phyloP scores from a whole-genome alignment of 352 stramenopile genomes.

The Phytophthora pistaciae region DNA sequence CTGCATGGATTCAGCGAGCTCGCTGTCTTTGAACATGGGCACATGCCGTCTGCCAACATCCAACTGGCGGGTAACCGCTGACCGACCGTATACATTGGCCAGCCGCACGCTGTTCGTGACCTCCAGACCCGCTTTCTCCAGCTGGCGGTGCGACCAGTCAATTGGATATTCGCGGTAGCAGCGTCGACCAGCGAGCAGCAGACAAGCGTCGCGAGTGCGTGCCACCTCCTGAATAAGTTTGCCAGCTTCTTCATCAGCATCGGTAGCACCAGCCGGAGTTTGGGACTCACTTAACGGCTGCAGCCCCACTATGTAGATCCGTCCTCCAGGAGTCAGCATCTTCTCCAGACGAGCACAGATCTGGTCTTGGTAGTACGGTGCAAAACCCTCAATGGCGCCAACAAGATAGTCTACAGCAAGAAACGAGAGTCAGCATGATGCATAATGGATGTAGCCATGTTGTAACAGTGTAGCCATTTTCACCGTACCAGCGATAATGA shows the following conservation, averaged over 20 bases:
- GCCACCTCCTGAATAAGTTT: constrained; percentile 73
- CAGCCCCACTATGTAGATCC: constrained; percentile 91
- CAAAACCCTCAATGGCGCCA: constrained; percentile 93
- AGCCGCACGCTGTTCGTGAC: constrained; percentile 70
- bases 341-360: constrained; percentile 70
- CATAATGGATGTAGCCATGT: constrained; percentile 2
- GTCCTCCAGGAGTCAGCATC: constrained; percentile 81
- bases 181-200: constrained; percentile 86
- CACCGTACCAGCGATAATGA: constrained; percentile 71
- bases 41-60: constrained; percentile 91
- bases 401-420: constrained; percentile 87
- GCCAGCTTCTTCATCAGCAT: constrained; percentile 38
- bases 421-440: neutral
- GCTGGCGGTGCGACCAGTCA: constrained; percentile 87
- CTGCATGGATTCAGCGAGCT: constrained; percentile 43
- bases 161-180: constrained; percentile 94
- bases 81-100: constrained; percentile 90
- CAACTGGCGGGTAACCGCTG: constrained; percentile 89
- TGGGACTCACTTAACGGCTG: constrained; percentile 84
- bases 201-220: constrained; percentile 88
- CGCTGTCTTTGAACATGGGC: constrained; percentile 68
- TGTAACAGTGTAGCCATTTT: constrained; percentile 1
- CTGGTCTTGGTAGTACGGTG: constrained; percentile 89
- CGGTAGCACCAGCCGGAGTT: constrained; percentile 20
- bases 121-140: constrained; percentile 60